These are phyloP conservation scores for Colletotrichum sp. DNA, from an alignment of 2,329 filamentous ascomycete species.

Conservation along the genomic window DNA sequence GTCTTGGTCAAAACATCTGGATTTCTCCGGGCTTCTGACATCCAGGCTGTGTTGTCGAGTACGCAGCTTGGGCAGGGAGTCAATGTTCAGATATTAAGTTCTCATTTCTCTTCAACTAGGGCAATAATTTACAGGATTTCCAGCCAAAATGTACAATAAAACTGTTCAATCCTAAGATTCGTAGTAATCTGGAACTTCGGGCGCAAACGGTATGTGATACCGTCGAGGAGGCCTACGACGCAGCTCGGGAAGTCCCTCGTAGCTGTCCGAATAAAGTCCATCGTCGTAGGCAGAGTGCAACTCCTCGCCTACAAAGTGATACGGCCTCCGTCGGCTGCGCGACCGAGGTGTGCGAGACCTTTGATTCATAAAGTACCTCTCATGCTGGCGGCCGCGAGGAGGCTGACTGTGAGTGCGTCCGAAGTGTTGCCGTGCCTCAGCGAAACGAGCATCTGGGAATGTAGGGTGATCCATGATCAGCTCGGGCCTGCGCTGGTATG, in stretches of 20 bases:
- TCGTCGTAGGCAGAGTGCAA: neutral
- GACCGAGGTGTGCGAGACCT: neutral
- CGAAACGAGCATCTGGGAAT: neutral
- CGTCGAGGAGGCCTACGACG: rapidly evolving
- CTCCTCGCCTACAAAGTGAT: neutral
- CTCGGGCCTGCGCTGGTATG: neutral
- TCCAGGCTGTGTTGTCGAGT: rapidly evolving
- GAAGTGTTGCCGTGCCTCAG: neutral
- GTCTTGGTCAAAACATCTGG: rapidly evolving
- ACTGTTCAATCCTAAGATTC: rapidly evolving
- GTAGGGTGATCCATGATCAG: neutral
- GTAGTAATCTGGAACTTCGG: neutral
- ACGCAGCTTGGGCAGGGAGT: neutral
- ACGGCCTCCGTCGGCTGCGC: neutral
- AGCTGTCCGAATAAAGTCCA: neutral
- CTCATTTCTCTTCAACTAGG: rapidly evolving
- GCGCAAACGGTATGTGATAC: rapidly evolving
- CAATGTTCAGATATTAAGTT: no score
- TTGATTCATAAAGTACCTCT: neutral
- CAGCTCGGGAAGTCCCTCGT: neutral
- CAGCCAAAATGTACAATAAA: neutral
- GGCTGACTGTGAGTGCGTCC: neutral
- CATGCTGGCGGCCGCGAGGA: neutral
- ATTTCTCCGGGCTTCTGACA: neutral
- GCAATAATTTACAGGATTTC: neutral